Base-by-base conservation (phyloP, 345 rosid species). In the Gossypium rotundifolium region DNA sequence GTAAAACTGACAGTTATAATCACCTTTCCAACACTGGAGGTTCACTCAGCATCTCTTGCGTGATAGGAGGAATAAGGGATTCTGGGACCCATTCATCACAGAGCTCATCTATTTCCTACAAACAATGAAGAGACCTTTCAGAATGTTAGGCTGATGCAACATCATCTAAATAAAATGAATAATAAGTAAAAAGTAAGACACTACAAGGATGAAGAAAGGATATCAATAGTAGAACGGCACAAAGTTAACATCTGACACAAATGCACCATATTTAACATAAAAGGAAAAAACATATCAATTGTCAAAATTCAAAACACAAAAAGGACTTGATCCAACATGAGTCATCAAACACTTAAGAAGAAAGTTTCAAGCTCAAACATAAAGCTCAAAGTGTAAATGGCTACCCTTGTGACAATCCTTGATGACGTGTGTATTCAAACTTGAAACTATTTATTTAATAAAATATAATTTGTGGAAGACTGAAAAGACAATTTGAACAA, bases 21-120 rank as follows among this genome's bases (percentile, higher is more conserved):
- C 73, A 91, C 97, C 99, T 89, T 80, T 96, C 97, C 79, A 96
- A 79, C 59, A 90, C 90, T 12, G 97, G 98, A 27, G 96, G 89
- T 61, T 93, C 90, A 72, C 72, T 82, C 65, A 18, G 81, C 96
- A 90, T 89, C 42, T 90, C 95, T 70, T 93, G 81, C 2, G 83
- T 82, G 65, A 88, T 85, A 27, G 89, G 86, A 45, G 98, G 98
- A 83, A 91, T 93, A 65, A 93, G 97, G 42, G 98, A 77, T 68
- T 93, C 95, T 25, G 98, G 99, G 77, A 87, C 89, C 99, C 99
- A 93, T 59, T 96, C 98, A 65, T 89, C 88, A 79, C 98, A 96
- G 60, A 96, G 84, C 74, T 96, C 98, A 82, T 90, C 98, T 77
- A 93, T 93, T 88, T 96, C 99, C 98, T 93, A 79, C 66, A 76